Percentiles rank a stretch among this genome's conserved stretches.
Conservation (phyloP, 2,329 filamentous ascomycete genomes). For the Tolypocladium inflatum region DNA sequence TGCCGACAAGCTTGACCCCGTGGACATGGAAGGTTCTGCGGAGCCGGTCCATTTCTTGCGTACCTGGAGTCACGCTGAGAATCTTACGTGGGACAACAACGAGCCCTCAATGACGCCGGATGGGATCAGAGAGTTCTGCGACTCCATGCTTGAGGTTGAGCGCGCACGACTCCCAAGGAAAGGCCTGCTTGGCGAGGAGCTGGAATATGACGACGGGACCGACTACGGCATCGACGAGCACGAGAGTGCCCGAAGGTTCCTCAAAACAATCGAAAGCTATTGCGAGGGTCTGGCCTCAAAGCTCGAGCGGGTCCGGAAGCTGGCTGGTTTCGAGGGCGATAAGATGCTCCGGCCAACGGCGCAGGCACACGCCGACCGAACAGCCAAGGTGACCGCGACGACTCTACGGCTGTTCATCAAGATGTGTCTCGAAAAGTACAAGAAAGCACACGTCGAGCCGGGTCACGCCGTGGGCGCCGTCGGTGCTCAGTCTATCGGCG, state of each 20-base stretch:
- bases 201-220: constrained; percentile 61
- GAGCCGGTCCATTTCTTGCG: constrained; percentile 87
- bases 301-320: constrained; percentile 43
- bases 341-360: constrained; percentile 11
- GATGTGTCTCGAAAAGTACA: constrained; percentile 81
- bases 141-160: constrained; percentile 58
- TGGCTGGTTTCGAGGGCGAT: constrained; percentile 37
- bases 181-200: constrained; percentile 48
- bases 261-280: constrained; percentile 68
- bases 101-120: constrained; percentile 64
- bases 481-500: constrained; percentile 94
- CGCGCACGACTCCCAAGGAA: constrained; percentile 53
- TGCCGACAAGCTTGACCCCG: constrained; percentile 88
- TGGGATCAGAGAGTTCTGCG: constrained; percentile 62
- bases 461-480: constrained; percentile 94
- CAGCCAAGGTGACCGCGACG: constrained; percentile 71
- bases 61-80: constrained; percentile 75
- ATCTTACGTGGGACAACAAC: constrained; percentile 68
- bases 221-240: constrained; percentile 65
- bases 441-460: constrained; percentile 83
- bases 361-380: constrained; percentile 50
- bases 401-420: constrained; percentile 70
- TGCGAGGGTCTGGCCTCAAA: constrained; percentile 53
- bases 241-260: constrained; percentile 75
- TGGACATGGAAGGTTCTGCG: constrained; percentile 94